Conservation (phyloP, 31 red algal genomes). For the Porphyra umbilicalis region DNA sequence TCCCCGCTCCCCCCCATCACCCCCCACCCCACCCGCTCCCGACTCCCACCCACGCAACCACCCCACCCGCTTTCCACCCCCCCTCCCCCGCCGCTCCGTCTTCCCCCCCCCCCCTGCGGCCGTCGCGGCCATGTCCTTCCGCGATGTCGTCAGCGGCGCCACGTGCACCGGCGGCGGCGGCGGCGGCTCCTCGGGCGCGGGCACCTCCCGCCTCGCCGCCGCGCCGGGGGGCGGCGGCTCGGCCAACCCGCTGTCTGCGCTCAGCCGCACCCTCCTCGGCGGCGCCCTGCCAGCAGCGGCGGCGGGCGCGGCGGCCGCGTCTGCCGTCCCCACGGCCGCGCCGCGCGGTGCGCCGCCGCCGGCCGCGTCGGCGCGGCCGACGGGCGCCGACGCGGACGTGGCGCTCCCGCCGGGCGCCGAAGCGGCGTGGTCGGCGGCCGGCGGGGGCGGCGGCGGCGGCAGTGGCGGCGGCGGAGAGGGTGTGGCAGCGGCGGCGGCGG, state of each 20-base stretch:
- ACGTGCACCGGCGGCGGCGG: neutral
- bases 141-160: neutral
- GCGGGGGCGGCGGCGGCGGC: neutral
- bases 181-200: neutral
- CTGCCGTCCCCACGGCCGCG: neutral
- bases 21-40: neutral
- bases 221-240: neutral
- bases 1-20: neutral
- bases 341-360: too few species aligned
- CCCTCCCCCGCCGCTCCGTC: too few species aligned
- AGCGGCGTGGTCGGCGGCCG: neutral
- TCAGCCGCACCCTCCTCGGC: neutral
- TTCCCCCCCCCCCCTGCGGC: neutral
- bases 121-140: neutral
- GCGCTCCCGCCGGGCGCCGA: neutral
- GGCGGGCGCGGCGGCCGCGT: neutral
- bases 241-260: neutral
- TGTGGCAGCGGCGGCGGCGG: neutral
- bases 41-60: neutral
- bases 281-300: neutral
- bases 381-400: neutral
- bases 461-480: neutral
- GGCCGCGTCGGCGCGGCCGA: neutral
- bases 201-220: neutral
- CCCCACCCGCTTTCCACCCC: neutral